These are phyloP conservation scores for Elaeis guineensis DNA, from an alignment of 176 grass and related monocot genomes.

Conservation along the genomic window DNA sequence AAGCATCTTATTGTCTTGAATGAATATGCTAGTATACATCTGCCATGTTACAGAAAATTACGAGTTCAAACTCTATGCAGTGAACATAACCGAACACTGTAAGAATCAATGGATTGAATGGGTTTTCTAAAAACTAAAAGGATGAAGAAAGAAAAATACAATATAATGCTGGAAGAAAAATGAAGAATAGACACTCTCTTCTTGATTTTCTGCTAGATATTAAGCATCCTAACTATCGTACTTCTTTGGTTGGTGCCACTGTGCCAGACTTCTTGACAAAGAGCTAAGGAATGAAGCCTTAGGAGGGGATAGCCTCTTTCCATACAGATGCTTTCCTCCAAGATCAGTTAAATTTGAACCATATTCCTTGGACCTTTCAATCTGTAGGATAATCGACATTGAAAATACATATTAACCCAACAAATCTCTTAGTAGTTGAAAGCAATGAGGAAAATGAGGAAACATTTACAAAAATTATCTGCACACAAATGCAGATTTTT, in stretches of 20 bases:
- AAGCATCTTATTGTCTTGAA: too few relatives aligned
- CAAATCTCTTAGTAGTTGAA: too few relatives aligned
- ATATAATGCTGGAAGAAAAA: conserved; percentile 42
- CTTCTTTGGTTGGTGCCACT: conserved; percentile 92
- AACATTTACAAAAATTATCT: too few relatives aligned
- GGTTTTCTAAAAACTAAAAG: conserved; percentile 24
- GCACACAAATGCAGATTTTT: too few relatives aligned
- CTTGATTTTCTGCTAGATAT: neutral
- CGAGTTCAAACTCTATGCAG: conserved; percentile 29
- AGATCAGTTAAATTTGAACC: conserved; percentile 71
- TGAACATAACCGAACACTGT: conserved; percentile 37
- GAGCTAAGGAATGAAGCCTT: conserved; percentile 65
- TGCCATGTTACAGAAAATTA: conserved; percentile 39
- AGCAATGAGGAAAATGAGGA: too few relatives aligned
- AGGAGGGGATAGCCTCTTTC: conserved; percentile 54
- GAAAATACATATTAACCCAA: neutral
- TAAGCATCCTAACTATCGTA: conserved; percentile 48
- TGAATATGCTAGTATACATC: too few relatives aligned
- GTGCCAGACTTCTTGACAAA: conserved; percentile 55
- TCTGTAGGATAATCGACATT: conserved; percentile 25
- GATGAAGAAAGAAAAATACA: conserved; percentile 25
- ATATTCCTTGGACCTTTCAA: conserved; percentile 62
- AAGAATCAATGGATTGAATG: conserved; percentile 54
- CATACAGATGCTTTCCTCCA: conserved; percentile 88
- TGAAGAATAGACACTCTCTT: conserved; percentile 21